Base-by-base conservation (phyloP, 768 basidiomycete species). In the Boletus insuetus region DNA sequence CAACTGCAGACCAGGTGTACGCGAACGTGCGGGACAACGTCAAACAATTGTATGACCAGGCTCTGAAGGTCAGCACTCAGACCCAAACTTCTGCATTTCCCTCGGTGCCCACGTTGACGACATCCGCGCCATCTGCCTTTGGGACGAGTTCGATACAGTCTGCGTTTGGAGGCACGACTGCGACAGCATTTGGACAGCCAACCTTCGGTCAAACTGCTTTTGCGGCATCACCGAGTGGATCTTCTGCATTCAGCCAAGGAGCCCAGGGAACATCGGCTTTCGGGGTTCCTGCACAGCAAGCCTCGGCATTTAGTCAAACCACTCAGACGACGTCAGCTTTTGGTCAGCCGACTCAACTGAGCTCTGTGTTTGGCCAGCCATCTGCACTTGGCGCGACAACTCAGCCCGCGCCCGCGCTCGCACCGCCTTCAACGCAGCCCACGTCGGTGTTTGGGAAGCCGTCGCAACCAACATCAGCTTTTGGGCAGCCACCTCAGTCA, bases 31-130 rank as follows among this genome's bases (percentile, higher is more conserved):
- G 77, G 14, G 65, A 65, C 37, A 86, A 87, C 58, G 50, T 79
- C 14, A 62, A 65, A 48, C 77, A 82, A 59, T 73, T 79, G 0
- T 82, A 77, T 51, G 77, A 84, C 14, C 78, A 81, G 61, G 84
- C 86, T 1, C 52, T 70, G 11, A 78, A 77, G 58, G 73, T 77
- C 54, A 80, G 77, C 53, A 54, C 54, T 39, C 61, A 69, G 26
- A 39, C 58, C 16, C 51, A 69, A 16, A 55, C 19, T 14, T 19
- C 52, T 37, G 31, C 50, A 12, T 34, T 59, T 31, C 24, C 56
- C 6, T 63, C 58, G 16, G 53, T 39, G 0, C 65, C 73, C 14
- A 43, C 64, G 12, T 60, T 63, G 44, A 51, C 69, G 22, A 50
- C 70, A 32, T 57, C 72, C 45, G 60, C 72, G 26, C 52, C 66